These are phyloP conservation scores for Syncephalastrum sp. DNA, from an alignment of 371 early-diverging fungal genomes.

Conservation along the genomic window DNA sequence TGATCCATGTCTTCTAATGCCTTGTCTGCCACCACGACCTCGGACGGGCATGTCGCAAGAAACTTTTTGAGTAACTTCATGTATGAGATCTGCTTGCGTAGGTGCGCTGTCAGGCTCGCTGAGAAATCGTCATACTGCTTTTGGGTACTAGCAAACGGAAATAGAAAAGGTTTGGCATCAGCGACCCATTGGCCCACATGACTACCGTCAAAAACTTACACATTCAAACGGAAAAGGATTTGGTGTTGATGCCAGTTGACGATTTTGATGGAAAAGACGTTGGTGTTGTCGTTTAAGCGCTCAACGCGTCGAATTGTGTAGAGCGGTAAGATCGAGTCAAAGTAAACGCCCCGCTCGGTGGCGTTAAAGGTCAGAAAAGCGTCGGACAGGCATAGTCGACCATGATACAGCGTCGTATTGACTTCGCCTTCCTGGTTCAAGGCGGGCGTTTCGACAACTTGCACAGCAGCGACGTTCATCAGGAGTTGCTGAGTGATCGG, in stretches of 20 bases:
- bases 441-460: neutral
- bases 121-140: constrained; percentile 55
- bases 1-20: constrained; percentile 35
- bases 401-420: constrained; percentile 30
- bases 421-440: constrained; percentile 32
- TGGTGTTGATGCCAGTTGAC: constrained; percentile 66
- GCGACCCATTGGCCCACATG: too few species aligned
- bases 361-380: constrained; percentile 85
- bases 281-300: constrained; percentile 50
- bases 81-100: constrained; percentile 61
- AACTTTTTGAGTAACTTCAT: constrained; percentile 87
- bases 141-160: constrained; percentile 16
- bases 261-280: constrained; percentile 50
- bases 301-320: constrained; percentile 91
- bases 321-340: constrained; percentile 80
- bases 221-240: constrained; percentile 47
- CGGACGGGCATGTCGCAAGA: constrained; percentile 74
- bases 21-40: constrained; percentile 67
- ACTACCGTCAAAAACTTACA: neutral
- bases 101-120: constrained; percentile 41
- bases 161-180: neutral
- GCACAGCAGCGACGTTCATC: constrained; percentile 50
- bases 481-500: constrained; percentile 66
- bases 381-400: constrained; percentile 78
- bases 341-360: constrained; percentile 38